These are phyloP conservation scores for Pleurotus giganteus DNA, from an alignment of 768 basidiomycete genomes.

Conservation along the genomic window DNA sequence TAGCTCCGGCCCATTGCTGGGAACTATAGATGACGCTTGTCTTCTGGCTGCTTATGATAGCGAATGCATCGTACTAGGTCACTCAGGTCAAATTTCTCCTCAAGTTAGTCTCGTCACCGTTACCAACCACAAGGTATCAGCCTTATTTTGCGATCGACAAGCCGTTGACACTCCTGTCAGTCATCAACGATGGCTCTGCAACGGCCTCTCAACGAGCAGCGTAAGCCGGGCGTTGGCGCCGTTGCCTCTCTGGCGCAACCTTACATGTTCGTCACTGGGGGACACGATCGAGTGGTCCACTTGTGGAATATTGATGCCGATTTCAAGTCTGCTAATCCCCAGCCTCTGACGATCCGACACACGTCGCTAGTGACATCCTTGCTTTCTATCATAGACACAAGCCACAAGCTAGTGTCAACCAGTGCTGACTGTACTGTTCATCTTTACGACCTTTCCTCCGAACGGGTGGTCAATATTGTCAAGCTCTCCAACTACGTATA, in stretches of 20 bases:
- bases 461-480: conserved; percentile 37
- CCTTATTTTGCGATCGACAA: not conserved
- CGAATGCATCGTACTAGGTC: conserved; percentile 32
- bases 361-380: conserved; percentile 41
- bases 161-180: conserved; percentile 2
- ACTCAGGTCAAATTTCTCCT: conserved; percentile 33
- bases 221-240: conserved; percentile 40
- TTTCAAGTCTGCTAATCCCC: conserved; percentile 26
- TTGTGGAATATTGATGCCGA: conserved; percentile 41
- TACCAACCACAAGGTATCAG: conserved; percentile 20
- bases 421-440: conserved; percentile 47
- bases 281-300: conserved; percentile 46
- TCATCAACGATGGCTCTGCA: conserved; percentile 13
- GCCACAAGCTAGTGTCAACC: conserved; percentile 44
- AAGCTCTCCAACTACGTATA: conserved; percentile 42
- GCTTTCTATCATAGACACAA: conserved; percentile 40
- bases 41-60: conserved; percentile 24
- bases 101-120: conserved; percentile 27
- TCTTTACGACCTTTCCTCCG: conserved; percentile 45
- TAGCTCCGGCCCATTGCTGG: not conserved
- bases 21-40: conserved; percentile 41
- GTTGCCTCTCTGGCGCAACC: conserved; percentile 39
- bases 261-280: conserved; percentile 45
- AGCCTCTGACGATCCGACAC: conserved; percentile 39
- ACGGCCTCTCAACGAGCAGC: conserved; percentile 31